Evolutionary conservation across 1,139 yeast genomes (phyloP).

Genomic region (Protomyces arabidopsidicola): DNA sequence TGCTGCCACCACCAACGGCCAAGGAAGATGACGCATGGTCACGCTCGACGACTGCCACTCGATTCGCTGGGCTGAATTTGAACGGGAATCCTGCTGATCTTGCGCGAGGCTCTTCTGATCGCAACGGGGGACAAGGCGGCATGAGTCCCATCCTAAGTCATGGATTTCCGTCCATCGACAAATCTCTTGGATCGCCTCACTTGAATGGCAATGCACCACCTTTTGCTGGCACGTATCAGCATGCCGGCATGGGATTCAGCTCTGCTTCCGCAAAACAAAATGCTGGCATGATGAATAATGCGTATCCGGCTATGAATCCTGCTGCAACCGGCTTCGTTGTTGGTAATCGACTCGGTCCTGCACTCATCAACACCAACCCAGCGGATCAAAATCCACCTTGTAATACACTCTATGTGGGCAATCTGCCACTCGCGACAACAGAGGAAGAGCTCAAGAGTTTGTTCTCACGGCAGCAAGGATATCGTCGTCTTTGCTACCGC

Average conservation of each 20-base stretch:
- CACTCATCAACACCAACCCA: constrained; percentile 55
- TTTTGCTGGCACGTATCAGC: not conserved
- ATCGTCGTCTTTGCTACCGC: constrained; percentile 84
- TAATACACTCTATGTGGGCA: constrained; percentile 92
- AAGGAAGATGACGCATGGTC: constrained; percentile 18
- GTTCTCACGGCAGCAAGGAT: constrained; percentile 86
- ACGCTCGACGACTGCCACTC: not conserved
- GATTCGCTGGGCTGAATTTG: not conserved
- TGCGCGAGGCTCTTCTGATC: not conserved
- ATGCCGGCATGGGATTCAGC: not conserved
- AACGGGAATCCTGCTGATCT: not conserved
- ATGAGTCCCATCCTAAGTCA: not conserved
- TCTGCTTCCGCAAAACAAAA: not conserved
- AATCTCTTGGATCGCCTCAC: not conserved
- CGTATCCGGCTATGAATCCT: not conserved
- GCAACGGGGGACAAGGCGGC: not conserved
- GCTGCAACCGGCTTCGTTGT: constrained; percentile 11
- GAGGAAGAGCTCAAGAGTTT: constrained; percentile 85
- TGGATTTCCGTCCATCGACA: not conserved
- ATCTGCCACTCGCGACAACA: constrained; percentile 93
- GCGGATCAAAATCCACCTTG: constrained; percentile 99
- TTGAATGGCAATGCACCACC: not conserved
- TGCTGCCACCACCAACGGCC: constrained; percentile 18
- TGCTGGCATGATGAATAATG: not conserved
- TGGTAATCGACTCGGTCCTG: constrained; percentile 25